Evolutionary conservation across 2,329 filamentous ascomycete species (phyloP), one percentile per base, ranked within the genome.

Genomic region (Epichloe sibirici): DNA sequence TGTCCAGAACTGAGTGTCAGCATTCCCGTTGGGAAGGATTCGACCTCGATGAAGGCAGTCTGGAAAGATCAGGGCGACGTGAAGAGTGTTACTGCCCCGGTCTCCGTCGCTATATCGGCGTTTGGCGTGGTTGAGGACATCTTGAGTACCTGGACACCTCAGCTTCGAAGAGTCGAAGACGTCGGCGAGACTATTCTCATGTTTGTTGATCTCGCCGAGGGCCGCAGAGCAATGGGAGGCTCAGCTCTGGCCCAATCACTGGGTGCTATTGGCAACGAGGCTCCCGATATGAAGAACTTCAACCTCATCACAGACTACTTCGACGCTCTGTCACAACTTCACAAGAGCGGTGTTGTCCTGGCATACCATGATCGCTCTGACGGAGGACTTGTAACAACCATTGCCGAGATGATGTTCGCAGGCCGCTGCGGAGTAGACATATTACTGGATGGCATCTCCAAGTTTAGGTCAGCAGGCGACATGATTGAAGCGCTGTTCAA

Each of bases 401-500:
- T 97, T 37, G 88, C 84, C 3, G 93, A 98, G 71, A 97, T 97
- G 93, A 94, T 95, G 82, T 97, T 97, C 66, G 91, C 93, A 35
- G 93, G 93, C 31, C 86, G 90, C 52, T 94, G 88, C 62, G 93
- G 91, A 56, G 78, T 89, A 34, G 87, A 94, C 59, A 75, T 97
- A 55, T 86, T 88, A 75, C 74, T 96, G 53, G 90, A 96, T 64
- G 79, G 78, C 51, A 74, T 90, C 40, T 71, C 78, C 31, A 81
- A 80, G 55, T 81, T 80, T 25, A 75, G 83, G 44, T 77, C 77
- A 9, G 72, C 80, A 45, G 75, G 82, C 1, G 74, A 82, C 62
- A 69, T 94, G 17, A 72, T 95, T 7, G 81, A 89, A 52, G 79
- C 86, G 0, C 78, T 98, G 21, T 97, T 98, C 79, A 96, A 90